These are phyloP conservation scores for Capsicum baccatum DNA, from an alignment of 257 asterid species.

Conservation along the genomic window DNA sequence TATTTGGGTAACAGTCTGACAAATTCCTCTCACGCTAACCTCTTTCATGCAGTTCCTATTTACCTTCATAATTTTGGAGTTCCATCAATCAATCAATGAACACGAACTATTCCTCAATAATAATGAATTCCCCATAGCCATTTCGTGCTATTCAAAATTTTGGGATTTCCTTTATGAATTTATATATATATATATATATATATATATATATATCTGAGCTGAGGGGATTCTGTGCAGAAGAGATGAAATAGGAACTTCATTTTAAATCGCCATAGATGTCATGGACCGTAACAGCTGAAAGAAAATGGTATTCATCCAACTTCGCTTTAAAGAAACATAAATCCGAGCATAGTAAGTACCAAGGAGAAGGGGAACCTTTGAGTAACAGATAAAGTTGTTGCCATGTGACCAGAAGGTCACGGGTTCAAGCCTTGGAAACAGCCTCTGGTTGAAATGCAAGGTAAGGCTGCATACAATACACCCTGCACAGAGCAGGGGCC, in stretches of 20 bases:
- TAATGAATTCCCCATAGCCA: not conserved
- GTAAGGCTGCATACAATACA: too few species aligned
- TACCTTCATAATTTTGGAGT: constrained; percentile 5
- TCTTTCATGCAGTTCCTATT: not conserved
- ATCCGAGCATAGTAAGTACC: not conserved
- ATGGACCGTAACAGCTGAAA: not conserved
- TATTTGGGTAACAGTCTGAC: constrained; percentile 59
- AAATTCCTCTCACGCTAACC: not conserved
- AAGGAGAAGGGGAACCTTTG: not conserved
- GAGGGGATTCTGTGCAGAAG: not conserved
- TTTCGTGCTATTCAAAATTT: not conserved
- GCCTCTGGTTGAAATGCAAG: too few species aligned
- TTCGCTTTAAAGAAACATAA: not conserved
- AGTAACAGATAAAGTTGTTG: too few species aligned
- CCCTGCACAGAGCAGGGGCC: too few species aligned
- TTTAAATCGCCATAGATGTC: not conserved
- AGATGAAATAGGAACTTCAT: not conserved
- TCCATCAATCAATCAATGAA: constrained; percentile 16
- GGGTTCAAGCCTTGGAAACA: too few species aligned
- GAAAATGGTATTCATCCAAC: not conserved
- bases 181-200: not conserved
- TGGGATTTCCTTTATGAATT: not conserved
- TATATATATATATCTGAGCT: not conserved
- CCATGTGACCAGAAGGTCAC: too few species aligned
- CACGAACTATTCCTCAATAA: constrained; percentile 1